Conservation (phyloP, 306 rosid species). For the Cucurbita argyrosperma region DNA sequence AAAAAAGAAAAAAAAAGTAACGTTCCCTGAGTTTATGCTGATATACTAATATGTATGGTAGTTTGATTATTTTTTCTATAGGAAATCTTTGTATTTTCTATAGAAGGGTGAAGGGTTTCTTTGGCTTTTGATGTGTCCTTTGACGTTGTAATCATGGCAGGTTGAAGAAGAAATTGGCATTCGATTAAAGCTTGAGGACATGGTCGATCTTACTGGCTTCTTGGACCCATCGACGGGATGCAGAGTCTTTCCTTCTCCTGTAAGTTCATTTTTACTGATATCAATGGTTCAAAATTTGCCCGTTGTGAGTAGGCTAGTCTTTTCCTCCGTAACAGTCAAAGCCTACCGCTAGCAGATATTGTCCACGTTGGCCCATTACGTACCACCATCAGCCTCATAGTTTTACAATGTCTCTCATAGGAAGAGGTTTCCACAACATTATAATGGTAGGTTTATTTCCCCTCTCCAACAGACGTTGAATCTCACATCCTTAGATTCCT, state of each 20-base stretch:
- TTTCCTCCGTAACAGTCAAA: neutral
- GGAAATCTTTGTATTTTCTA: neutral
- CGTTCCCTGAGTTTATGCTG: neutral
- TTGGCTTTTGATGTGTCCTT: neutral
- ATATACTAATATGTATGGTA: neutral
- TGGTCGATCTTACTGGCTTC: constrained; percentile 79
- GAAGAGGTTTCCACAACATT: too few species aligned
- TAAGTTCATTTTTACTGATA: constrained; percentile 10
- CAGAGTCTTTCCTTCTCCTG: constrained; percentile 69
- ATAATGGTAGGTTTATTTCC: too few species aligned
- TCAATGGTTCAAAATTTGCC: neutral
- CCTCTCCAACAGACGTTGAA: too few species aligned
- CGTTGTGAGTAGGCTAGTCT: neutral
- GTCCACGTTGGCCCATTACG: too few species aligned
- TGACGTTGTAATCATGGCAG: constrained; percentile 17
- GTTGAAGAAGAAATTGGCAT: constrained; percentile 90
- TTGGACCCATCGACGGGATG: constrained; percentile 61
- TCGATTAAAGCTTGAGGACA: constrained; percentile 44
- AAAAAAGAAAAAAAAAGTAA: neutral
- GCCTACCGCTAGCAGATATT: too few species aligned
- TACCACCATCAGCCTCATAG: too few species aligned
- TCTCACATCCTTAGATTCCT: neutral
- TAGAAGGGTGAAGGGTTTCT: neutral
- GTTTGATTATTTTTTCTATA: neutral
- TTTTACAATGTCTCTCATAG: too few species aligned